Percentiles rank a stretch among this genome's conserved stretches.
Evolutionary conservation across 2,329 filamentous ascomycete genomes (phyloP).

Genomic region (Phaeosphaeriaceae sp.): DNA sequence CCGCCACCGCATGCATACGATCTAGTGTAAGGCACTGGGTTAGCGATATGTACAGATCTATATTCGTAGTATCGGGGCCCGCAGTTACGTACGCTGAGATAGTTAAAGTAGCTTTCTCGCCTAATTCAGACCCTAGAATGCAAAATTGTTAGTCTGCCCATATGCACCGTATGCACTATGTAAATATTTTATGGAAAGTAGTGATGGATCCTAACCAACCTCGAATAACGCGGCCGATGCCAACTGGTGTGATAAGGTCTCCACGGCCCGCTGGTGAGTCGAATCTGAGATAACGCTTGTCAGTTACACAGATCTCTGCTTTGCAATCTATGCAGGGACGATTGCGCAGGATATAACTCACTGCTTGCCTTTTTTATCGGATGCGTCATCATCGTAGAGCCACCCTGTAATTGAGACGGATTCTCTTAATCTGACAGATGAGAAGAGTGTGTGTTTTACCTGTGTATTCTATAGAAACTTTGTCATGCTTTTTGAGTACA

Average conservation of each 20-base stretch:
- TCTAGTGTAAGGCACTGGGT: slow-evolving; percentile 27
- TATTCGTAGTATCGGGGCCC: not conserved
- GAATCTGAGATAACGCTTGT: slow-evolving; percentile 66
- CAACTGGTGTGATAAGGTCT: slow-evolving; percentile 79
- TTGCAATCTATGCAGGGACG: slow-evolving; percentile 1
- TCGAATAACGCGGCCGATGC: slow-evolving; percentile 82
- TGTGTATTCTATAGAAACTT: slow-evolving; percentile 87
- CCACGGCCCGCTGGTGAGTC: slow-evolving; percentile 82
- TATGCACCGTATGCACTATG: slow-evolving; percentile 8
- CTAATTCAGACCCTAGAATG: slow-evolving; percentile 57
- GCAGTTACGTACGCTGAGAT: slow-evolving; percentile 72
- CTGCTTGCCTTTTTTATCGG: slow-evolving; percentile 71
- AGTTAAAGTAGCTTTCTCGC: slow-evolving; percentile 85
- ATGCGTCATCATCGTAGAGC: slow-evolving; percentile 70
- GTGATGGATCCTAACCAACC: slow-evolving; percentile 69
- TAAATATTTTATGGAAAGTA: slow-evolving; percentile 1
- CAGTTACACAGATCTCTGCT: slow-evolving; percentile 11
- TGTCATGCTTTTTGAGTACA: slow-evolving; percentile 70
- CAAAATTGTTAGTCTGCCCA: slow-evolving; percentile 26
- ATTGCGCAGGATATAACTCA: slow-evolving; percentile 56
- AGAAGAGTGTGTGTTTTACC: slow-evolving; percentile 51
- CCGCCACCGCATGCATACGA: slow-evolving; percentile 47
- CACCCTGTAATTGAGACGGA: slow-evolving; percentile 57
- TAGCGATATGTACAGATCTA: slow-evolving; percentile 14
- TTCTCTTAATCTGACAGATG: not conserved